Percentiles rank a stretch among this genome's conserved stretches.
phyloP scores from a whole-genome alignment of 805 yeast species.

The Metschnikowia cubensis region DNA sequence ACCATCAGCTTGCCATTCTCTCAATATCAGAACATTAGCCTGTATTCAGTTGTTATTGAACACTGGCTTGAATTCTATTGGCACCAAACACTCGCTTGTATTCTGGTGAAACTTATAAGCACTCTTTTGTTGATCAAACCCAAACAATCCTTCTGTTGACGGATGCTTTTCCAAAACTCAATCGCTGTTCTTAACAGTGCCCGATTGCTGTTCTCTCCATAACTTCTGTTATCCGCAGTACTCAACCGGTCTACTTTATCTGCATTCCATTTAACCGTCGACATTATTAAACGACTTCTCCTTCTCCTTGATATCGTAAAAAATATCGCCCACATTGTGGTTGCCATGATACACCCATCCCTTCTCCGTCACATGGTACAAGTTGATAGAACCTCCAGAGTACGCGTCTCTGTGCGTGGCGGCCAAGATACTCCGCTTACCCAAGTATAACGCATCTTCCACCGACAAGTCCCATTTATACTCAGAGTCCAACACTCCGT shows the following conservation, averaged over 20 bases:
- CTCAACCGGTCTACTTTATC: neutral
- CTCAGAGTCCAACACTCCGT: constrained; percentile 93
- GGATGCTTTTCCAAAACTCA: too few species aligned
- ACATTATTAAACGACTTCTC: constrained; percentile 90
- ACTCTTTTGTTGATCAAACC: too few species aligned
- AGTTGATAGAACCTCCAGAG: constrained; percentile 94
- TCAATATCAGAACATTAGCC: too few species aligned
- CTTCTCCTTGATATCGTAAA: constrained; percentile 86
- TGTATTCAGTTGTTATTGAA: too few species aligned
- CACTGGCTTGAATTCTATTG: too few species aligned
- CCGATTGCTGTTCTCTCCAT: too few species aligned
- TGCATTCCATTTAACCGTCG: constrained; percentile 30
- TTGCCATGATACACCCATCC: constrained; percentile 98
- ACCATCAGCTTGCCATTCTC: too few species aligned
- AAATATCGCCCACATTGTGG: constrained; percentile 82
- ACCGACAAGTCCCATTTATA: constrained; percentile 87
- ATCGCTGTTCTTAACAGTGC: too few species aligned
- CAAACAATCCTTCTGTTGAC: too few species aligned
- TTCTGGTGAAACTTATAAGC: too few species aligned
- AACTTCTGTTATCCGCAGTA: too few species aligned
- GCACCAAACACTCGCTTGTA: too few species aligned
- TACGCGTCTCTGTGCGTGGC: constrained; percentile 98
- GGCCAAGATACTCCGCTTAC: constrained; percentile 92
- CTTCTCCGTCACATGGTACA: constrained; percentile 85
- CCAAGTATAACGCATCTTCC: constrained; percentile 90